phyloP scores from a whole-genome alignment of 2,329 filamentous ascomycete species.

The Fusarium vanettenii region DNA sequence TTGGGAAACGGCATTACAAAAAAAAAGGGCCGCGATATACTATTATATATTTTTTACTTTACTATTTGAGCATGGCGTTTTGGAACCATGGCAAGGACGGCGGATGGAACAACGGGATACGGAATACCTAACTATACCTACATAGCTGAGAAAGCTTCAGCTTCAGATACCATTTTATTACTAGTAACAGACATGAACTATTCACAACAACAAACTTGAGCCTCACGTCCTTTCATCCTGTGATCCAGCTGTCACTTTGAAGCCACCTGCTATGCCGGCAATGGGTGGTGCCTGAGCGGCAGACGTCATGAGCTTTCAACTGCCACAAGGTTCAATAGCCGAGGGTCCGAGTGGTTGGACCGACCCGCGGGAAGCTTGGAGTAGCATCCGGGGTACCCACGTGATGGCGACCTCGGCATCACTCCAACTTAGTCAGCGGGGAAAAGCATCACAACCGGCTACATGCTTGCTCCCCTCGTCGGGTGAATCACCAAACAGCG shows the following conservation, averaged over 20 bases:
- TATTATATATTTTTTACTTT: constrained; percentile 5
- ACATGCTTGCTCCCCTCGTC: neutral
- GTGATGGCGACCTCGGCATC: neutral
- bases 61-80: constrained; percentile 34
- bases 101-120: constrained; percentile 26
- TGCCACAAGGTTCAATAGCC: constrained; percentile 16
- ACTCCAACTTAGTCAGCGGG: neutral
- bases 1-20: neutral
- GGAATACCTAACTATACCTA: constrained; percentile 24
- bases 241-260: constrained; percentile 8
- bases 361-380: neutral
- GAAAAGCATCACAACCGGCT: neutral
- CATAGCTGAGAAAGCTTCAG: constrained; percentile 16
- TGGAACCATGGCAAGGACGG: constrained; percentile 9
- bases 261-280: constrained; percentile 5
- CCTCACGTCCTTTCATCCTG: neutral
- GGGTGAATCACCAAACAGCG: neutral
- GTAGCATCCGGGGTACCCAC: neutral
- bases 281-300: constrained; percentile 4
- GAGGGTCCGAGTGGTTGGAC: neutral
- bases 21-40: constrained; percentile 24
- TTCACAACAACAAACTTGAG: neutral
- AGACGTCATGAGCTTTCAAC: constrained; percentile 28
- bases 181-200: constrained; percentile 24
- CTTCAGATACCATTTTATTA: constrained; percentile 31